A percentile compares a stretch with the other conserved stretches of the same genome.
Evolutionary conservation across 768 basidiomycete genomes (phyloP).

Genomic region (Mycena venus): DNA sequence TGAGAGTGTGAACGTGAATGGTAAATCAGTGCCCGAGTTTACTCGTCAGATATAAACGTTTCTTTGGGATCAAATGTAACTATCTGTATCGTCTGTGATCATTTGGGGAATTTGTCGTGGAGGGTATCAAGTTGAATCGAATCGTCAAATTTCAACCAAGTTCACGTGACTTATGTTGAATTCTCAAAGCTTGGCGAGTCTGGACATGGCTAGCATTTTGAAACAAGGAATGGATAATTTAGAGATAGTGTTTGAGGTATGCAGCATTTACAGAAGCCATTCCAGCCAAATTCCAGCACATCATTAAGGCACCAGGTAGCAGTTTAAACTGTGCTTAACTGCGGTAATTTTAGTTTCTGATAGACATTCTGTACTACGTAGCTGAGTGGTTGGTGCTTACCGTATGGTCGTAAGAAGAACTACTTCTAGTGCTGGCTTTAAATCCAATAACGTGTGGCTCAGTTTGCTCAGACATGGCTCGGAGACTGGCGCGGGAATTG

Average conservation of each 20-base stretch:
- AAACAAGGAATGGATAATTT: too few relatives aligned
- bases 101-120: background rate
- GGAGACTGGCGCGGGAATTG: slow-evolving; percentile 8
- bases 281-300: too few relatives aligned
- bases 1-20: background rate
- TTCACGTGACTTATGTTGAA: background rate
- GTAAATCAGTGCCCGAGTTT: background rate
- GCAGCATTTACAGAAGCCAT: too few relatives aligned
- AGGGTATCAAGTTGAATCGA: too few relatives aligned
- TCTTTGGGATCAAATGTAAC: background rate
- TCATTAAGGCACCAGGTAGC: too few relatives aligned
- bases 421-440: background rate
- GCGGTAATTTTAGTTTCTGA: background rate
- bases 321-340: background rate
- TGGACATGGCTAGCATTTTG: too few relatives aligned
- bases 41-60: background rate
- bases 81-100: background rate
- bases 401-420: background rate
- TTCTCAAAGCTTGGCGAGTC: too few relatives aligned
- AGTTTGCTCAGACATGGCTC: background rate
- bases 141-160: background rate
- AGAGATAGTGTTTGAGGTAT: too few relatives aligned
- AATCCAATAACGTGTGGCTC: background rate
- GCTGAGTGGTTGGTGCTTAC: too few relatives aligned
- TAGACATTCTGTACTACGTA: background rate